Evolutionary conservation across 345 rosid genomes (phyloP).

Genomic region (Eutrema japonicum): DNA sequence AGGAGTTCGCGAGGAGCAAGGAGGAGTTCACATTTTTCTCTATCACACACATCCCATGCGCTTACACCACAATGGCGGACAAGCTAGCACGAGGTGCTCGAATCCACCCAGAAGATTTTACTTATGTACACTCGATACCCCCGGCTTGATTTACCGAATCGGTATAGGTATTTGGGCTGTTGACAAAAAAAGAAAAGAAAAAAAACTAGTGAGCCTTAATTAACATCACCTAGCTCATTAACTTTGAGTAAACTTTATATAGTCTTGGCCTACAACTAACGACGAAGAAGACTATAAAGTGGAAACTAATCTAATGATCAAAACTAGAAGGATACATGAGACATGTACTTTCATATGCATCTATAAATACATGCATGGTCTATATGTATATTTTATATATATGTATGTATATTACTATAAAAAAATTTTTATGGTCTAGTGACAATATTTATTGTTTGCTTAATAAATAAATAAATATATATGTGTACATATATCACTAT

Average conservation of each 20-base stretch:
- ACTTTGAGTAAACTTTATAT: not conserved
- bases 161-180: no score
- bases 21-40: no score
- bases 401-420: not conserved
- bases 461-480: not conserved
- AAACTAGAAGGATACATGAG: not conserved
- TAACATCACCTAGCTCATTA: not conserved
- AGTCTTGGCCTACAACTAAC: conserved; percentile 6
- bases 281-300: not conserved
- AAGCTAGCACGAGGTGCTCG: no score
- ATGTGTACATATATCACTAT: not conserved
- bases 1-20: no score
- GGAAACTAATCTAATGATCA: conserved; percentile 7
- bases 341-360: conserved; percentile 19
- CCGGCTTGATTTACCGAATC: no score
- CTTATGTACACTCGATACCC: no score
- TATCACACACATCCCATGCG: no score
- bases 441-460: no score
- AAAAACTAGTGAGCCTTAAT: conserved; percentile 4
- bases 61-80: no score
- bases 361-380: conserved; percentile 12
- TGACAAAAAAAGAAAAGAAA: no score
- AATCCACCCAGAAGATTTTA: no score
- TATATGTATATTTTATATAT: not conserved
- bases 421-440: no score